Conservation (phyloP, 495 filamentous ascomycete species). For the Tuber magnatum region DNA sequence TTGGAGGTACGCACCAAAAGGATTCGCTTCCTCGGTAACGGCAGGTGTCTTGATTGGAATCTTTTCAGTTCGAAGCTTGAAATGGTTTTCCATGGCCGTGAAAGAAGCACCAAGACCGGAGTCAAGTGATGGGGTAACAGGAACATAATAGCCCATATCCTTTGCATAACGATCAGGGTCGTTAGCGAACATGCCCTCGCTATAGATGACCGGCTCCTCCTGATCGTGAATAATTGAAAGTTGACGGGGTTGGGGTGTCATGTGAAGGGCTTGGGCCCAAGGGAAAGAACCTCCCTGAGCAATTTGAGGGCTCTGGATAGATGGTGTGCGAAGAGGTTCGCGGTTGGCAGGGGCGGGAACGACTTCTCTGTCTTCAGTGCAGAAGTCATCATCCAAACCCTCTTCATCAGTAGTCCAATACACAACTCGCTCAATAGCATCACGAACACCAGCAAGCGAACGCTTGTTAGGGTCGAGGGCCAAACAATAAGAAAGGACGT, state of each 20-base stretch:
- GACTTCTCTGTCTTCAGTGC: slow-evolving; percentile 64
- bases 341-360: slow-evolving; percentile 77
- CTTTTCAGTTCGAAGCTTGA: slow-evolving; percentile 33
- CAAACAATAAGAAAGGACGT: slow-evolving; percentile 80
- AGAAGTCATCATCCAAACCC: slow-evolving; percentile 78
- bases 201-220: slow-evolving; percentile 57
- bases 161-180: slow-evolving; percentile 56
- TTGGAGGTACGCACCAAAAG: slow-evolving; percentile 22
- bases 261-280: slow-evolving; percentile 86
- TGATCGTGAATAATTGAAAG: slow-evolving; percentile 66
- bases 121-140: slow-evolving; percentile 38
- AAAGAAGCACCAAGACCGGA: slow-evolving; percentile 42
- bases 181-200: slow-evolving; percentile 77
- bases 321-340: slow-evolving; percentile 91
- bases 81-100: slow-evolving; percentile 32
- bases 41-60: slow-evolving; percentile 36
- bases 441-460: slow-evolving; percentile 66
- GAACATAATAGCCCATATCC: slow-evolving; percentile 40
- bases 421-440: slow-evolving; percentile 66
- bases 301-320: slow-evolving; percentile 78
- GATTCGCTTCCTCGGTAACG: slow-evolving; percentile 22
- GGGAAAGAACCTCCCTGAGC: slow-evolving; percentile 79
- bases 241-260: slow-evolving; percentile 69
- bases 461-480: slow-evolving; percentile 84
- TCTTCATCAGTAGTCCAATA: slow-evolving; percentile 95